Base-by-base conservation (phyloP, 2,329 filamentous ascomycete genomes). In the Talaromyces verruculosus region DNA sequence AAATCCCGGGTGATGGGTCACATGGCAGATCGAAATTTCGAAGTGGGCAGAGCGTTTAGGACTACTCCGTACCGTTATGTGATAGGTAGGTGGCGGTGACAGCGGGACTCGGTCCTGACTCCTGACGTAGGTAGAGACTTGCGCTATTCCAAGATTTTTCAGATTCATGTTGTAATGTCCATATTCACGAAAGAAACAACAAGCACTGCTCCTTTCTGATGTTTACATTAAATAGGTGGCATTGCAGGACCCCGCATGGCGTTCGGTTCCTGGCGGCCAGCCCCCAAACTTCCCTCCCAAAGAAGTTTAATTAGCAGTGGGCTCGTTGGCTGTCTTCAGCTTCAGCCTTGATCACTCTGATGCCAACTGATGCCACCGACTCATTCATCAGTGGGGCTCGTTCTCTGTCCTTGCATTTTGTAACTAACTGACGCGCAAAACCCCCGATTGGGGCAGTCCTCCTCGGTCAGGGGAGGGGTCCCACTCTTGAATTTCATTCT, bases 21-120 rank as follows among this genome's bases (percentile, higher is more conserved):
- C 61, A 63, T 63, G 61, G 61, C 47, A 55, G n/a, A 55, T 63
- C 25, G 15, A 63, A 55, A 63, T 63, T 55, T 55, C 45, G 45
- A 39, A 17, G 59, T 61, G 59, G 59, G 43, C 37, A 33, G 17
- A 33, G 58, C 41, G 58, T n/a, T 37, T 22, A 25, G 25, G 2
- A 25, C 25, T 25, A 25, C 25, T 25, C 25, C 25, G 25, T 25
- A 25, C 25, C 3, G 25, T 3, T 25, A 25, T 25, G 25, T 25
- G 25, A 10, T 19, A 11, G 30, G 17, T 49, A 30, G 58, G 47
- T 37, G 45, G 60, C n/a, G 43, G 43, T 15, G 22, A 61, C 17
- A 37, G 25, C 28, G 39, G 39, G 58, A 57, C 33, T 55, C 51
- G 51, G 51, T 19, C 15, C 51, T 35, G 30, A 55, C 51, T 33